Conservation (phyloP, 345 rosid genomes). For the Moringa oleifera region DNA sequence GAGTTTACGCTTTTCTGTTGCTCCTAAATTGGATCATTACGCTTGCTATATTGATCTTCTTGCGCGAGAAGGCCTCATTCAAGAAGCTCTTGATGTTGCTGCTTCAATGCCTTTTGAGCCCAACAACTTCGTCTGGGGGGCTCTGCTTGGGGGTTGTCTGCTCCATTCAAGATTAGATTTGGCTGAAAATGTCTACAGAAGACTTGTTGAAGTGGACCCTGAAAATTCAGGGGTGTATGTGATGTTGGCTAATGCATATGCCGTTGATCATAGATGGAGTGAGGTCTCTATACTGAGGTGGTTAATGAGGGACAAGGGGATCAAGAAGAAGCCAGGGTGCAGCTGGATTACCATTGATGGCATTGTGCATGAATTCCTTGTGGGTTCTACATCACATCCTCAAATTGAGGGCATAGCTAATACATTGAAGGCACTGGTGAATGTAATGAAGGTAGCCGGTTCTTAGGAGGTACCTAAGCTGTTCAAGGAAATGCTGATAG, state of each 20-base stretch:
- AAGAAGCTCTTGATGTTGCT: slow-evolving; percentile 33
- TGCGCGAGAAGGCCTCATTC: slow-evolving; percentile 32
- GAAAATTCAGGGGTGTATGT: slow-evolving; percentile 32
- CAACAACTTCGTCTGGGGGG: slow-evolving; percentile 41
- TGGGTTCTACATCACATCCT: slow-evolving; percentile 22
- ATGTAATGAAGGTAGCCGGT: slow-evolving; percentile 16
- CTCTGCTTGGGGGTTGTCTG: slow-evolving; percentile 23
- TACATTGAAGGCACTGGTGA: slow-evolving; percentile 19
- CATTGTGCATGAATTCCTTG: slow-evolving; percentile 33
- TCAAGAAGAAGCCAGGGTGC: slow-evolving; percentile 40
- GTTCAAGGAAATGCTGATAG: too few species aligned
- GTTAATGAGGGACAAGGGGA: slow-evolving; percentile 35
- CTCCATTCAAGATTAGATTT: slow-evolving; percentile 31
- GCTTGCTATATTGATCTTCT: slow-evolving; percentile 44
- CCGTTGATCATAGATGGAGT: slow-evolving; percentile 28
- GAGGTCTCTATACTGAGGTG: slow-evolving; percentile 32
- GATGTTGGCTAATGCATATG: slow-evolving; percentile 15
- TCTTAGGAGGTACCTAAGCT: too few species aligned
- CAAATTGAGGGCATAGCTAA: slow-evolving; percentile 17
- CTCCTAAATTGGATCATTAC: slow-evolving; percentile 35
- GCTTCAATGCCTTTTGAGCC: slow-evolving; percentile 38
- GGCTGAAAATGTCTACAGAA: slow-evolving; percentile 24
- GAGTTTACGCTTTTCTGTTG: slow-evolving; percentile 15
- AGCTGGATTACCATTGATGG: slow-evolving; percentile 38
- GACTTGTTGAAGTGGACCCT: slow-evolving; percentile 34